phyloP scores from a whole-genome alignment of 805 yeast genomes.

The Metschnikowia matae region DNA sequence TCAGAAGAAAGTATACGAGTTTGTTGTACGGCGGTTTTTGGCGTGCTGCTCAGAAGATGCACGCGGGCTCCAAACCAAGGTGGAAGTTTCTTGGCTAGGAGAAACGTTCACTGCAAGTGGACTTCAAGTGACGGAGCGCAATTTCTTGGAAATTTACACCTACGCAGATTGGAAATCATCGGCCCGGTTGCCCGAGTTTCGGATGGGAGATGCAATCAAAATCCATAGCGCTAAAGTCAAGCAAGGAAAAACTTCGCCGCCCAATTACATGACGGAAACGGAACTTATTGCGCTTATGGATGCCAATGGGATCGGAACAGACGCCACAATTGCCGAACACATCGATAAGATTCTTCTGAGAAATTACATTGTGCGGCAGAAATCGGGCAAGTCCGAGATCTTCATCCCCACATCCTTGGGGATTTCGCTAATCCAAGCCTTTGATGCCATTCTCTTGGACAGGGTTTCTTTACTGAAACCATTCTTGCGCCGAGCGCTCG shows the following conservation, averaged over 20 bases:
- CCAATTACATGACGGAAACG: slow-evolving; percentile 81
- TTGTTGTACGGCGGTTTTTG: slow-evolving; percentile 76
- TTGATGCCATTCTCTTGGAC: slow-evolving; percentile 74
- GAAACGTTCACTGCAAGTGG: slow-evolving; percentile 77
- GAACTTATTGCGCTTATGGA: slow-evolving; percentile 94
- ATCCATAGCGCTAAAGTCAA: slow-evolving; percentile 55
- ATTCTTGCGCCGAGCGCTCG: slow-evolving; percentile 73
- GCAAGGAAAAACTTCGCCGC: slow-evolving; percentile 78
- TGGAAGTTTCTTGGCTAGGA: slow-evolving; percentile 69
- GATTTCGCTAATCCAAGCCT: slow-evolving; percentile 81
- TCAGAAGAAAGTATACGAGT: slow-evolving; percentile 77
- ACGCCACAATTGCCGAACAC: slow-evolving; percentile 98
- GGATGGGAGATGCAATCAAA: slow-evolving; percentile 52
- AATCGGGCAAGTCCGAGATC: slow-evolving; percentile 34
- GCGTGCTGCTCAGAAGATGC: slow-evolving; percentile 95
- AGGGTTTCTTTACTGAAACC: slow-evolving; percentile 79
- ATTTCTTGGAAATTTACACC: slow-evolving; percentile 75
- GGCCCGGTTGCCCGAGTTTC: slow-evolving; percentile 61
- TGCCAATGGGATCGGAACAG: slow-evolving; percentile 96
- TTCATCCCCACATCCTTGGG: slow-evolving; percentile 82
- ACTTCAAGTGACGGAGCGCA: slow-evolving; percentile 62
- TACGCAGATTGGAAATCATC: slow-evolving; percentile 76
- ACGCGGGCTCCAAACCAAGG: slow-evolving; percentile 62
- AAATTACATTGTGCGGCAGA: slow-evolving; percentile 55
- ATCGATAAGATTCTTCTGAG: slow-evolving; percentile 73